Evolutionary conservation across 306 rosid genomes (phyloP).

Genomic region (Castanea mollissima): DNA sequence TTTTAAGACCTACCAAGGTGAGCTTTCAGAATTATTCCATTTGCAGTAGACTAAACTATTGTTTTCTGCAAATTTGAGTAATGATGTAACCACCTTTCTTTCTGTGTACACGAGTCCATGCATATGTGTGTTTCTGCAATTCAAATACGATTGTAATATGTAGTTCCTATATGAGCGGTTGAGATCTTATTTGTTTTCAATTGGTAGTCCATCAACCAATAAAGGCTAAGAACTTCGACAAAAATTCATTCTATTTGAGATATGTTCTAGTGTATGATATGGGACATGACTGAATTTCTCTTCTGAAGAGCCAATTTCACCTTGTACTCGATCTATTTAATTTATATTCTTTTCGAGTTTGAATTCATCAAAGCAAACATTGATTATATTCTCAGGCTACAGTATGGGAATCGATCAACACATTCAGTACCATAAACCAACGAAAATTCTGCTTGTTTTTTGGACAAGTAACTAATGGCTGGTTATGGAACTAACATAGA

Average conservation of each 20-base stretch:
- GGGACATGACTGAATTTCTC: no score
- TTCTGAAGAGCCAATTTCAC: no score
- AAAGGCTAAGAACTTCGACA: not conserved
- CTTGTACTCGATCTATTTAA: no score
- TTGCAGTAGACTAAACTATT: constrained; percentile 37
- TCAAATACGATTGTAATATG: not conserved
- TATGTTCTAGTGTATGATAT: no score
- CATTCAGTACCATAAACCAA: no score
- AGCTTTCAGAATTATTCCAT: constrained; percentile 23
- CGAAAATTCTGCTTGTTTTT: no score
- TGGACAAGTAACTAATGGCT: no score
- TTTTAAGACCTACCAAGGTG: constrained; percentile 17
- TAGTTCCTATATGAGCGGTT: not conserved
- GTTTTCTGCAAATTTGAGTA: constrained; percentile 34
- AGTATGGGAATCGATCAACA: no score
- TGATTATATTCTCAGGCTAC: no score
- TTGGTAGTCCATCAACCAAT: no score
- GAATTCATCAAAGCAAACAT: no score
- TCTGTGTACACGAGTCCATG: not conserved
- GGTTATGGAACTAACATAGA: not conserved
- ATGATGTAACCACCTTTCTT: constrained; percentile 18
- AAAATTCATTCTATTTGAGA: not conserved
- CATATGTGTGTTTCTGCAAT: not conserved
- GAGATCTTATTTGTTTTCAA: not conserved
- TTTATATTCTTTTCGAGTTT: no score